Percentiles rank a stretch among this genome's conserved stretches.
These are phyloP conservation scores for Aaosphaeria pasadenensis DNA, from an alignment of 2,329 filamentous ascomycete species.

Conservation along the genomic window DNA sequence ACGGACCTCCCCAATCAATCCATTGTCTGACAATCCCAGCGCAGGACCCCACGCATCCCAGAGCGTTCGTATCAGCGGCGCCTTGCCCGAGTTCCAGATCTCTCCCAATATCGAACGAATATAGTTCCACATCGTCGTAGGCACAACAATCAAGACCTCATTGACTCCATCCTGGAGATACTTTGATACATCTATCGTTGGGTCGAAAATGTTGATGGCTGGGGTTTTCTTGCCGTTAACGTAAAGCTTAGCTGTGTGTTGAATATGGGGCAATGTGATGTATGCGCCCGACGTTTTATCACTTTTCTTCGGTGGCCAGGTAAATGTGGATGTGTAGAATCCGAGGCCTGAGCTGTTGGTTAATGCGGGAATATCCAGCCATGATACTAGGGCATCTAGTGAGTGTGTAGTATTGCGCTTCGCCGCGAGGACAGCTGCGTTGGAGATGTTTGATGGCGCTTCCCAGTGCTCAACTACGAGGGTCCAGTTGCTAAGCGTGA, in stretches of 20 bases:
- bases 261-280: conserved; percentile 23
- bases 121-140: conserved; percentile 28
- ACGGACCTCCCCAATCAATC: too few relatives aligned
- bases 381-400: too few relatives aligned
- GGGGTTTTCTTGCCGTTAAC: conserved; percentile 29
- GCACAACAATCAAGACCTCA: conserved; percentile 23
- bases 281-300: conserved; percentile 12
- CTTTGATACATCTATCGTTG: conserved; percentile 19
- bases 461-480: too few relatives aligned
- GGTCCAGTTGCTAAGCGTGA: too few relatives aligned
- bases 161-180: conserved; percentile 23
- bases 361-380: too few relatives aligned
- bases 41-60: too few relatives aligned
- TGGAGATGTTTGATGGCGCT: too few relatives aligned
- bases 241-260: conserved; percentile 23
- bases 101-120: conserved; percentile 5
- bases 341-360: conserved; percentile 8
- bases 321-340: conserved; percentile 33
- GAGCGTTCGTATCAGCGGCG: too few relatives aligned
- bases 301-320: conserved; percentile 12
- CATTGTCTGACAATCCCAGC: too few relatives aligned
- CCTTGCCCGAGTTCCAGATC: too few relatives aligned
- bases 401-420: too few relatives aligned
- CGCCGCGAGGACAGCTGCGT: too few relatives aligned
- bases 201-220: conserved; percentile 27